These are phyloP conservation scores for Eragrostis tef DNA, from an alignment of 202 grass and related monocot genomes.

Conservation along the genomic window DNA sequence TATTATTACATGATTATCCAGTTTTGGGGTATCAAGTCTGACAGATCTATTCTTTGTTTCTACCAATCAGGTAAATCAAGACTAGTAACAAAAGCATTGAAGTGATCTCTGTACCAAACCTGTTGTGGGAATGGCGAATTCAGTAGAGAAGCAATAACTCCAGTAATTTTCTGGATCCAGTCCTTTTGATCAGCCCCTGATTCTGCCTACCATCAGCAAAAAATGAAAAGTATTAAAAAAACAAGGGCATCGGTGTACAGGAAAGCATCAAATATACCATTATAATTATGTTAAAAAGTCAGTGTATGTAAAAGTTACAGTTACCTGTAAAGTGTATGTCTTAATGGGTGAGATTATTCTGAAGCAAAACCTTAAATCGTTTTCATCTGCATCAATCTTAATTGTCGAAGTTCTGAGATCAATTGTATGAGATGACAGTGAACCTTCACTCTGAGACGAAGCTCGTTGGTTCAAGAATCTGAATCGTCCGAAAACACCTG, in stretches of 20 bases:
- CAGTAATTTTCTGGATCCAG: constrained; percentile 93
- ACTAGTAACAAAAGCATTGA: constrained; percentile 37
- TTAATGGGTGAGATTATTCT: constrained; percentile 93
- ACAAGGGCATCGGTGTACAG: background rate
- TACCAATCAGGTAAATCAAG: constrained; percentile 24
- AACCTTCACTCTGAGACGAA: constrained; percentile 62
- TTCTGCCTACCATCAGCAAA: constrained; percentile 66
- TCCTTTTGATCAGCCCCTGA: constrained; percentile 83
- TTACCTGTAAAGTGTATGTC: constrained; percentile 90
- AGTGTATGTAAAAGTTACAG: background rate
- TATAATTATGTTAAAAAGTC: too few relatives aligned
- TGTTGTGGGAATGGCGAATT: constrained; percentile 70
- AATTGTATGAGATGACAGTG: constrained; percentile 72
- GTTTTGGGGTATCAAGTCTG: background rate
- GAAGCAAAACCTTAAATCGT: constrained; percentile 94
- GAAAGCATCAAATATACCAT: background rate
- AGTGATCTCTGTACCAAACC: constrained; percentile 46
- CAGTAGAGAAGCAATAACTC: constrained; percentile 94
- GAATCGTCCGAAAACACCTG: constrained; percentile 79
- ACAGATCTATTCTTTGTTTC: constrained; percentile 8
- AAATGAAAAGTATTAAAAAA: constrained; percentile 24
- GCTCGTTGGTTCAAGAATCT: constrained; percentile 62
- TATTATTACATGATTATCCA: constrained; percentile 43
- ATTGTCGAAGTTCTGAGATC: constrained; percentile 94
- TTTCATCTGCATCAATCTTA: constrained; percentile 87